Evolutionary conservation across 805 yeast species (phyloP).

Genomic region (Saturnispora gosingensis): DNA sequence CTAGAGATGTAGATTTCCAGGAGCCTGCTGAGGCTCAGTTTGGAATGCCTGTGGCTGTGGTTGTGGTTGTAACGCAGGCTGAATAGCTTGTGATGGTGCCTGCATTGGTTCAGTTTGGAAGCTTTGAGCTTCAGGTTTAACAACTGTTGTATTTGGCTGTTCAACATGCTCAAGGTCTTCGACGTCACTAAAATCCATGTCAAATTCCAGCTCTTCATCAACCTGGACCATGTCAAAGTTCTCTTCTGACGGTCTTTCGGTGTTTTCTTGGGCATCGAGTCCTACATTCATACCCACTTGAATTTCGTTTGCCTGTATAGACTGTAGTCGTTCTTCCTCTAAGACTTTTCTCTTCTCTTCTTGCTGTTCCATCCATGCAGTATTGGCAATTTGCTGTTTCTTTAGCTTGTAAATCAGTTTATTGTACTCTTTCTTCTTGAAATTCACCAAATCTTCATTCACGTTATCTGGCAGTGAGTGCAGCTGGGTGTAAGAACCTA

Average conservation of each 20-base stretch:
- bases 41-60: neutral
- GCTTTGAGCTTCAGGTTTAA: neutral
- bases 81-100: neutral
- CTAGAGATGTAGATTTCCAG: neutral
- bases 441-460: slow-evolving; percentile 13
- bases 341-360: slow-evolving; percentile 22
- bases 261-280: slow-evolving; percentile 1
- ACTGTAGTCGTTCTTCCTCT: slow-evolving; percentile 16
- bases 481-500: slow-evolving; percentile 26
- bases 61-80: neutral
- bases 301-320: slow-evolving; percentile 15
- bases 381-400: slow-evolving; percentile 22
- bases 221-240: slow-evolving; percentile 22
- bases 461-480: slow-evolving; percentile 19
- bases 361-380: slow-evolving; percentile 18
- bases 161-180: slow-evolving; percentile 3
- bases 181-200: slow-evolving; percentile 8
- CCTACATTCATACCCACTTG: slow-evolving; percentile 13
- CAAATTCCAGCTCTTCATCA: slow-evolving; percentile 8
- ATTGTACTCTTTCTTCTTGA: slow-evolving; percentile 16
- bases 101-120: neutral
- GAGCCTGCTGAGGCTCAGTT: neutral
- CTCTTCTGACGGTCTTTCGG: slow-evolving; percentile 17
- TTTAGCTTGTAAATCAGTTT: slow-evolving; percentile 22
- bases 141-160: neutral